These are phyloP conservation scores for Fusarium pseudonygamai DNA, from an alignment of 2,329 filamentous ascomycete species.

Conservation along the genomic window DNA sequence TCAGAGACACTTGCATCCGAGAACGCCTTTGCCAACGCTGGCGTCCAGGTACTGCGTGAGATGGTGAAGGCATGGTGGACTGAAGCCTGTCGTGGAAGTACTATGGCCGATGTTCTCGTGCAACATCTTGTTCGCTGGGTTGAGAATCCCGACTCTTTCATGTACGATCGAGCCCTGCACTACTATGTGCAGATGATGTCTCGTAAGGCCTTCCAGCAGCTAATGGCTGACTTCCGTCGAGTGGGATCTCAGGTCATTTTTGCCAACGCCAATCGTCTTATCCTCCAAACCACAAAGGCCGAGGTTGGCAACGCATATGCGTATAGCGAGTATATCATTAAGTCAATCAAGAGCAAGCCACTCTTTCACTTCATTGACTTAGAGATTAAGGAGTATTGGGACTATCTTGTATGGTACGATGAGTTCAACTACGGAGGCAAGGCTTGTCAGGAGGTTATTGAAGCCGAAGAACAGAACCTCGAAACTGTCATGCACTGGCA, in stretches of 20 bases:
- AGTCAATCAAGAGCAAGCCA: conserved; percentile 94
- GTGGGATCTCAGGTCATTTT: conserved; percentile 97
- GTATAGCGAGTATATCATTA: conserved; percentile 97
- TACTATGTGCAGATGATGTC: conserved; percentile 99
- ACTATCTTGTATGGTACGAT: conserved; percentile 98
- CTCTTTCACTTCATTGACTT: conserved; percentile 97
- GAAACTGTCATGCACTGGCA: conserved; percentile 99
- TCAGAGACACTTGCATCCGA: conserved; percentile 76
- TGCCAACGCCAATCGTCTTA: conserved; percentile 85
- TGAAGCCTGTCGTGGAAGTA: conserved; percentile 88
- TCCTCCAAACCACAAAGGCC: conserved; percentile 94
- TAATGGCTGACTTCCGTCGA: conserved; percentile 95
- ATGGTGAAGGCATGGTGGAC: conserved; percentile 99
- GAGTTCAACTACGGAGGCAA: conserved; percentile 99
- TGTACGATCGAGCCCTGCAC: conserved; percentile 93
- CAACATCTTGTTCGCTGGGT: conserved; percentile 98
- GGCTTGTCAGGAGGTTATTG: conserved; percentile 83
- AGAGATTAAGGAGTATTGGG: conserved; percentile 99
- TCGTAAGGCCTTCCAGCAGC: conserved; percentile 93
- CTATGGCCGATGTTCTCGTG: conserved; percentile 97
- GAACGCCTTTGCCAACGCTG: conserved; percentile 91
- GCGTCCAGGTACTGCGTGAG: conserved; percentile 88
- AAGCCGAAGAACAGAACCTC: conserved; percentile 76
- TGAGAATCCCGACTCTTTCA: conserved; percentile 89
- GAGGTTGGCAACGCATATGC: conserved; percentile 97